Conservation (phyloP, 2,329 filamentous ascomycete species). For the Aspergillus tubingensis region DNA sequence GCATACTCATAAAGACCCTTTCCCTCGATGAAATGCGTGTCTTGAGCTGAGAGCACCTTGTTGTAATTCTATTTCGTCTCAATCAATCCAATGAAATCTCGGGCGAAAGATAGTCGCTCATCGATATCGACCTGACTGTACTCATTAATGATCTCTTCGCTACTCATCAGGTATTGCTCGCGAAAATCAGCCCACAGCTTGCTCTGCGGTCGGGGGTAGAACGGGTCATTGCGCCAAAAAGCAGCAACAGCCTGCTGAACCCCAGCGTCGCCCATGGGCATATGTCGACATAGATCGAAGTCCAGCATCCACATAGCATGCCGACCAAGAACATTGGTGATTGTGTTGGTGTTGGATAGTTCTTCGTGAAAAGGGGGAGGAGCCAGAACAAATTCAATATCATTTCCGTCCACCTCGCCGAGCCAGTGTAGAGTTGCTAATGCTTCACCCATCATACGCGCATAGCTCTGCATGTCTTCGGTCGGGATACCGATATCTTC, state of each 20-base stretch:
- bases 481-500: conserved; percentile 43
- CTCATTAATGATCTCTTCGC: background rate
- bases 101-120: background rate
- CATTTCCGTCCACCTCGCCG: conserved; percentile 52
- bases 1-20: background rate
- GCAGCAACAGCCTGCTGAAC: conserved; percentile 45
- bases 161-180: conserved; percentile 26
- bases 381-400: conserved; percentile 59
- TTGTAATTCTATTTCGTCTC: background rate
- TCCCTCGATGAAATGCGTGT: too few species aligned
- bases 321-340: conserved; percentile 28
- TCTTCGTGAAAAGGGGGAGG: conserved; percentile 4
- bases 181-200: conserved; percentile 30
- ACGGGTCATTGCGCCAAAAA: conserved; percentile 56
- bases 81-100: background rate
- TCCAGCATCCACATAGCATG: conserved; percentile 52
- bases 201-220: conserved; percentile 47
- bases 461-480: conserved; percentile 35
- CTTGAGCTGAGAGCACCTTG: too few species aligned
- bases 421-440: conserved; percentile 56
- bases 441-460: conserved; percentile 51
- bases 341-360: background rate
- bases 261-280: conserved; percentile 45
- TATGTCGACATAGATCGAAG: conserved; percentile 46
- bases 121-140: too few species aligned